Conservation (phyloP, 768 basidiomycete genomes). For the Strobilomyces echinocephalus region DNA sequence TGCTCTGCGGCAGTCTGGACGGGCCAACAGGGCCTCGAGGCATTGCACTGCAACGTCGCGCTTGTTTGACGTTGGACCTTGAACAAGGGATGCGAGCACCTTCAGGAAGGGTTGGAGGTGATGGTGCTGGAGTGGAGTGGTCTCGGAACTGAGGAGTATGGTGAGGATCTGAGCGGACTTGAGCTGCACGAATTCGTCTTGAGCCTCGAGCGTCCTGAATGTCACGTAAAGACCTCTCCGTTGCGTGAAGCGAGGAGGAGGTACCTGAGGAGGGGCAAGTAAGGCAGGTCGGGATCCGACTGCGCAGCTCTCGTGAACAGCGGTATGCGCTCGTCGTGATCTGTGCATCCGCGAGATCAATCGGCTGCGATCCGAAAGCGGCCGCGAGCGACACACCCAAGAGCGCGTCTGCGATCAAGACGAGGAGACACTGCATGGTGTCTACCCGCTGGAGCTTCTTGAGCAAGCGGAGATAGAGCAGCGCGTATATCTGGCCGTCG, state of each 20-base stretch:
- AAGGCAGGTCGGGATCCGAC: constrained; percentile 76
- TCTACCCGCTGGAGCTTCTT: constrained; percentile 82
- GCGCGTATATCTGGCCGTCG: constrained; percentile 78
- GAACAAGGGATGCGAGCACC: constrained; percentile 56
- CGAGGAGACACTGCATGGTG: constrained; percentile 82
- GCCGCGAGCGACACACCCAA: constrained; percentile 46
- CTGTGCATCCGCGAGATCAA: constrained; percentile 33
- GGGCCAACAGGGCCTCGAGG: constrained; percentile 76
- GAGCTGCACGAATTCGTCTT: constrained; percentile 94
- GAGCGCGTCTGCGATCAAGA: constrained; percentile 85
- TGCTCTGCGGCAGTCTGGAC: constrained; percentile 72
- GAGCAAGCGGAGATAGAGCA: constrained; percentile 85
- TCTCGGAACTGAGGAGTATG: constrained; percentile 66
- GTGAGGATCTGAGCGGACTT: constrained; percentile 87
- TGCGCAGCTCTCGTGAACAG: constrained; percentile 62
- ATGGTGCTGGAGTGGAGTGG: constrained; percentile 42
- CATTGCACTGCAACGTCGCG: constrained; percentile 92
- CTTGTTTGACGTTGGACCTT: constrained; percentile 56
- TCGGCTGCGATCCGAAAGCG: neutral
- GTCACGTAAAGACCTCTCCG: constrained; percentile 3
- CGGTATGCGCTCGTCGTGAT: constrained; percentile 82
- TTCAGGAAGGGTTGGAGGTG: constrained; percentile 59
- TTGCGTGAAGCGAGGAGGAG: neutral
- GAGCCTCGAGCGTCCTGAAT: constrained; percentile 69
- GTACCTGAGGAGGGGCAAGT: constrained; percentile 72